These are phyloP conservation scores for Daldinia concentrica DNA, from an alignment of 495 filamentous ascomycete species.

Conservation along the genomic window DNA sequence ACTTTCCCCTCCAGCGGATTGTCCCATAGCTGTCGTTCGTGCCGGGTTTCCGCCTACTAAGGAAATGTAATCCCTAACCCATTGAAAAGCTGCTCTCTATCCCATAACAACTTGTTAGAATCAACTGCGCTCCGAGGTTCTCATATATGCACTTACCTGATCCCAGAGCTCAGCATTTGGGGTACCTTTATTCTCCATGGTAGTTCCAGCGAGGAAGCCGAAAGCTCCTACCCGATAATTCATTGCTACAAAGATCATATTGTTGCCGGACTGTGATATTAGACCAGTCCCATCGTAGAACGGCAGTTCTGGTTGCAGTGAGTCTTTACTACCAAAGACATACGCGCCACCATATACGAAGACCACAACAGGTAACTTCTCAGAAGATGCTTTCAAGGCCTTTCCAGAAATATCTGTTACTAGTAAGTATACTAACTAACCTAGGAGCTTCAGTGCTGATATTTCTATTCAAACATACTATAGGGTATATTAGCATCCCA, in stretches of 20 bases:
- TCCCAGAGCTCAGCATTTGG: slow-evolving; percentile 49
- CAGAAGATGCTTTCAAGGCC: background rate
- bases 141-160: background rate
- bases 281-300: slow-evolving; percentile 45
- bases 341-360: slow-evolving; percentile 73
- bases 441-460: background rate
- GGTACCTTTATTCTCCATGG: slow-evolving; percentile 55
- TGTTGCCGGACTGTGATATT: slow-evolving; percentile 41
- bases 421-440: background rate
- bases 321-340: slow-evolving; percentile 60
- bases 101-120: background rate
- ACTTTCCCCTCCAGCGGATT: slow-evolving; percentile 71
- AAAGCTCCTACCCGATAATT: slow-evolving; percentile 70
- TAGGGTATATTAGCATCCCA: background rate
- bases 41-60: background rate
- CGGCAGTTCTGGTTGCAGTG: slow-evolving; percentile 35
- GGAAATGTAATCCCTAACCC: background rate
- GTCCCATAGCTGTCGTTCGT: slow-evolving; percentile 57
- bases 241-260: slow-evolving; percentile 67
- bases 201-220: slow-evolving; percentile 63
- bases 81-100: background rate
- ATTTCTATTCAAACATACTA: background rate
- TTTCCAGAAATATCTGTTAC: background rate
- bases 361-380: slow-evolving; percentile 46
- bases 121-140: background rate